Evolutionary conservation across 2,329 filamentous ascomycete genomes (phyloP).

Genomic region (Ciborinia camelliae): DNA sequence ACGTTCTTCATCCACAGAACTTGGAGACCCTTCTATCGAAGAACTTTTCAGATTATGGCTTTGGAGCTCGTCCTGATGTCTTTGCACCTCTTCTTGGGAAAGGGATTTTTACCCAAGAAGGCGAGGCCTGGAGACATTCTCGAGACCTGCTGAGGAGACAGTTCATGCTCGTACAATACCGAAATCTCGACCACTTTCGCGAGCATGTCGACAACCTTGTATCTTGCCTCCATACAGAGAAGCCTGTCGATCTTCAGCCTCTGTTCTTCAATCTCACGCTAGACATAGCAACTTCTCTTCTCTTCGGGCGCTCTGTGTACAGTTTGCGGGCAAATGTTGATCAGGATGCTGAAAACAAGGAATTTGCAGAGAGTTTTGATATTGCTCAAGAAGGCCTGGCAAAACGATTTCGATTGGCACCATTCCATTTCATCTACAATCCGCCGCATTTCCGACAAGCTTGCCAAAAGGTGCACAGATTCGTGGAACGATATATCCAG

Average conservation of each 20-base stretch:
- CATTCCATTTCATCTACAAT: slow-evolving; percentile 23
- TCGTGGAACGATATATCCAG: slow-evolving; percentile 24
- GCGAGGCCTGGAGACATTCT: slow-evolving; percentile 16
- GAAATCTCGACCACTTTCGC: slow-evolving; percentile 22
- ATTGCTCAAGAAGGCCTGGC: slow-evolving; percentile 38
- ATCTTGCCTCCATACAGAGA: slow-evolving; percentile 5
- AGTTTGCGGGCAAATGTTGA: slow-evolving; percentile 28
- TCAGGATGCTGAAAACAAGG: slow-evolving; percentile 25
- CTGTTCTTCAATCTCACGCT: slow-evolving; percentile 51
- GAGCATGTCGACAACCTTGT: slow-evolving; percentile 24
- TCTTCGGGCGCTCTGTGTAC: slow-evolving; percentile 49
- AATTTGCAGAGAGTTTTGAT: slow-evolving; percentile 40
- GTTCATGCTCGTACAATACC: slow-evolving; percentile 20
- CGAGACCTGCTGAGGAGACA: slow-evolving; percentile 14
- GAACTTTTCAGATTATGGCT: slow-evolving; percentile 7
- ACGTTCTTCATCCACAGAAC: slow-evolving; percentile 5
- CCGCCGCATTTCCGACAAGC: slow-evolving; percentile 27
- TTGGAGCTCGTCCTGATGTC: neutral
- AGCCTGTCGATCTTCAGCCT: slow-evolving; percentile 39
- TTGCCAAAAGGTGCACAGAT: slow-evolving; percentile 28
- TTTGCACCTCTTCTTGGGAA: slow-evolving; percentile 11
- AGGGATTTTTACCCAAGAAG: slow-evolving; percentile 20
- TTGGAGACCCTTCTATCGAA: neutral
- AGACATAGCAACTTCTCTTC: slow-evolving; percentile 52
- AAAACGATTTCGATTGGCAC: slow-evolving; percentile 34